phyloP scores from a whole-genome alignment of 257 asterid species.

The Datura wrightii region DNA sequence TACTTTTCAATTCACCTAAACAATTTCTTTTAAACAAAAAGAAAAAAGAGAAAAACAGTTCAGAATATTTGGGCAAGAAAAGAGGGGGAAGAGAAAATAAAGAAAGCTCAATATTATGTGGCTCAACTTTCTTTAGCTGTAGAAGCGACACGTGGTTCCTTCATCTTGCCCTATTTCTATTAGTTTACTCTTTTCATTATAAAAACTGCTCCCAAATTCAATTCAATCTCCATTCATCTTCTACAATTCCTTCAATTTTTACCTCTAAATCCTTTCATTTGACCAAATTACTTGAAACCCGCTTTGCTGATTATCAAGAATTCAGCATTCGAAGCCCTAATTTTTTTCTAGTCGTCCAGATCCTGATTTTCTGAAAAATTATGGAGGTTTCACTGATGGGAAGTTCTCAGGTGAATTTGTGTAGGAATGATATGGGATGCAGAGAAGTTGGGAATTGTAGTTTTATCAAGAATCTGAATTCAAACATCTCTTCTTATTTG shows the following conservation, averaged over 20 bases:
- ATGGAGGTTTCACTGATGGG: constrained; percentile 76
- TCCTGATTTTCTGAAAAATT: not conserved
- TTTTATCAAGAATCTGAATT: constrained; percentile 56
- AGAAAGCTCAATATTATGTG: not conserved
- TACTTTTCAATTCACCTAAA: too few relatives aligned
- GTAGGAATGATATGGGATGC: constrained; percentile 42
- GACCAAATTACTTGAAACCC: not conserved
- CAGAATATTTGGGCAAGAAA: not conserved
- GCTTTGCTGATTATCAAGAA: not conserved
- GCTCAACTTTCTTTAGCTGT: constrained; percentile 31
- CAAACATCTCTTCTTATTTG: constrained; percentile 40
- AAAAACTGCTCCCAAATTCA: not conserved
- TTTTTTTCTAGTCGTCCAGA: not conserved
- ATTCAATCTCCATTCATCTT: constrained; percentile 6
- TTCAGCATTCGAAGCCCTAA: not conserved
- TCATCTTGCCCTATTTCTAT: constrained; percentile 6
- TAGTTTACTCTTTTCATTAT: not conserved
- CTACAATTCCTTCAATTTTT: not conserved
- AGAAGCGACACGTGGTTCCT: constrained; percentile 40
- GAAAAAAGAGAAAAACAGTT: not conserved
- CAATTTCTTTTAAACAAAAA: not conserved
- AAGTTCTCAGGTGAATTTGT: constrained; percentile 67
- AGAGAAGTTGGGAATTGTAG: constrained; percentile 52
- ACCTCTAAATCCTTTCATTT: not conserved
- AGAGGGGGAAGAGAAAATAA: not conserved